Percentiles rank a stretch among this genome's conserved stretches.
phyloP scores from a whole-genome alignment of 2,329 filamentous ascomycete species.

The Talaromyces sp. region DNA sequence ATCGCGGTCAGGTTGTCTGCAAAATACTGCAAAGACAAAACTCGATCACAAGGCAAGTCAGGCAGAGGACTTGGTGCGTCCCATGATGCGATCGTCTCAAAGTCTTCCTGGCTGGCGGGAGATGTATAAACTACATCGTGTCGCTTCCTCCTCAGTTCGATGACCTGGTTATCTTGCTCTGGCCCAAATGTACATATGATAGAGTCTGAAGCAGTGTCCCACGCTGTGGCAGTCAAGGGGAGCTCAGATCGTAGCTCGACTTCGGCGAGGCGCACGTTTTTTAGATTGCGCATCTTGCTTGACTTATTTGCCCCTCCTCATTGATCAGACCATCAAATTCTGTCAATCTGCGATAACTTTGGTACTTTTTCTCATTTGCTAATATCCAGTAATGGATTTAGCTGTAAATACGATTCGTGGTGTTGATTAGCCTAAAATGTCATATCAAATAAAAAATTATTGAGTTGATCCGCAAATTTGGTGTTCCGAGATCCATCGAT shows the following conservation, averaged over 20 bases:
- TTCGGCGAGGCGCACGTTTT: conserved; percentile 67
- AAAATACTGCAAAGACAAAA: conserved; percentile 81
- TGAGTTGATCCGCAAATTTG: conserved; percentile 33
- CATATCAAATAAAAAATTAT: not conserved
- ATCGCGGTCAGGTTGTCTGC: conserved; percentile 73
- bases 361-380: not conserved
- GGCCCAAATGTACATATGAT: conserved; percentile 83
- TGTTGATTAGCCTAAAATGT: not conserved
- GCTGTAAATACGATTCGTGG: not conserved
- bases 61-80: conserved; percentile 78
- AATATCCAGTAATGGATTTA: not conserved
- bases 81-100: conserved; percentile 71
- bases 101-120: conserved; percentile 38
- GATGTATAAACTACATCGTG: conserved; percentile 38
- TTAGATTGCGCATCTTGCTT: conserved; percentile 77
- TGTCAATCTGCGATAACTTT: not conserved
- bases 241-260: conserved; percentile 59
- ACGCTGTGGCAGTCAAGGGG: conserved; percentile 71
- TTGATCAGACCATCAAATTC: conserved; percentile 25
- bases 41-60: conserved; percentile 68
- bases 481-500: conserved; percentile 33
- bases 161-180: conserved; percentile 62
- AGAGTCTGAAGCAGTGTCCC: conserved; percentile 76
- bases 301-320: conserved; percentile 33
- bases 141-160: conserved; percentile 64